Evolutionary conservation across 495 filamentous ascomycete species (phyloP).

Genomic region (Cercophora samala): DNA sequence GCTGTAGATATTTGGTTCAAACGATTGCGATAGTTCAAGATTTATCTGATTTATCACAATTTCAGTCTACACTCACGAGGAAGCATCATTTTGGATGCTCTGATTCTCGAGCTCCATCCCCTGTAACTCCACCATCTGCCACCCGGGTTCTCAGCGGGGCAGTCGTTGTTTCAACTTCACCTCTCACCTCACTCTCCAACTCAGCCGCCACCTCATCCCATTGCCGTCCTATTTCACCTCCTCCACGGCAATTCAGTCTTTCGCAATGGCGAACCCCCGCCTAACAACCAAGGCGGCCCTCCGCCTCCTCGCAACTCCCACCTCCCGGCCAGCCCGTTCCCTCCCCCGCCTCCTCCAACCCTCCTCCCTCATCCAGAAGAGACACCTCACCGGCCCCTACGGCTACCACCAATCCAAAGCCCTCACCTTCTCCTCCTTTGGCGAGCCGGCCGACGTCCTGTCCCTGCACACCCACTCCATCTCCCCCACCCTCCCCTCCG

Average conservation of each 20-base stretch:
- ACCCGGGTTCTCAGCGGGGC: neutral
- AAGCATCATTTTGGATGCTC: neutral
- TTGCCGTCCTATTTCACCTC: neutral
- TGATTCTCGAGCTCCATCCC: neutral
- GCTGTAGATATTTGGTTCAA: neutral
- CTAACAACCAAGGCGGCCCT: no score
- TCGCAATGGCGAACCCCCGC: no score
- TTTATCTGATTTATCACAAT: neutral
- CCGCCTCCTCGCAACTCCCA: no score
- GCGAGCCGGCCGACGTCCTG: conserved; percentile 80
- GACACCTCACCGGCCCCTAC: conserved; percentile 58
- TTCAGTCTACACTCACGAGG: neutral
- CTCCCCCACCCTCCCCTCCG: conserved; percentile 70
- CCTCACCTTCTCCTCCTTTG: conserved; percentile 78
- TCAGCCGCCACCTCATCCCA: neutral
- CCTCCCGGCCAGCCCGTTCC: no score
- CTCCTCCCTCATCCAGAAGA: neutral
- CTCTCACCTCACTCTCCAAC: neutral
- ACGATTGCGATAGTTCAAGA: neutral
- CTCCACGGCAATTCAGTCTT: no score
- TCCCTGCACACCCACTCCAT: conserved; percentile 78
- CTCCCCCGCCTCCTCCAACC: no score
- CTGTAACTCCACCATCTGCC: neutral
- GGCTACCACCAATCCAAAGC: conserved; percentile 97
- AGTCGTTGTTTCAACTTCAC: neutral